Base-by-base conservation (phyloP, 345 rosid species). In the Citrus cavaleriei region DNA sequence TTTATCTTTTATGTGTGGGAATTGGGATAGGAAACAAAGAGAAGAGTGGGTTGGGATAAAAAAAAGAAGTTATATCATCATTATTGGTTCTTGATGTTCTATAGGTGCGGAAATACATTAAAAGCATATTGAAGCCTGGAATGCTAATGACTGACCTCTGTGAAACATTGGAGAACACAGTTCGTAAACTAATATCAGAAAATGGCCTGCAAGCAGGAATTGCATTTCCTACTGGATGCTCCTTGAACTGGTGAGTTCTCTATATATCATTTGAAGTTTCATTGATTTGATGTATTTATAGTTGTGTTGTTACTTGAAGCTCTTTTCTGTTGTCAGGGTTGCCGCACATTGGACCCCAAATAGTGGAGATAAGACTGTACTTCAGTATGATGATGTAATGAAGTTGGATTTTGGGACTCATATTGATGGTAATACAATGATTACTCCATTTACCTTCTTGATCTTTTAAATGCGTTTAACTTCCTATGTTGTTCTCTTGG, bases 331-430 rank as follows among this genome's bases (percentile, higher is more conserved):
- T 73, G 57, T 61, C 81, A 93, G 99, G 98, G 96, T 97, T 35
- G 99, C 98, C 83, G 98, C 99, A 68, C 98, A 97, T 66, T 94
- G 99, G 99, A 93, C 99, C 63, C 99, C 99, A 12, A 97, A 97
- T 87, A 72, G 93, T 1, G 98, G 99, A 80, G 99, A 97, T 76
- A 91, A 93, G 83, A 94, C 99, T 79, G 95, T 94, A 59, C 99
- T 96, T 84, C 93, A 94, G 88, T 93, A 94, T 69, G 98, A 94
- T 64, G 98, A 93, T 83, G 98, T 96, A 65, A 92, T 96, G 98
- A 94, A 96, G 84, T 82, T 96, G 90, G 98, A 93, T 87, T 94
- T 96, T 84, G 99, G 99, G 73, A 92, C 98, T 70, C 98, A 96
- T 85, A 87, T 96, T 80, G 98, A 94, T 84, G 99, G 98, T 93